Conservation (phyloP, 495 filamentous ascomycete species). For the Talaromyces wortmannii region DNA sequence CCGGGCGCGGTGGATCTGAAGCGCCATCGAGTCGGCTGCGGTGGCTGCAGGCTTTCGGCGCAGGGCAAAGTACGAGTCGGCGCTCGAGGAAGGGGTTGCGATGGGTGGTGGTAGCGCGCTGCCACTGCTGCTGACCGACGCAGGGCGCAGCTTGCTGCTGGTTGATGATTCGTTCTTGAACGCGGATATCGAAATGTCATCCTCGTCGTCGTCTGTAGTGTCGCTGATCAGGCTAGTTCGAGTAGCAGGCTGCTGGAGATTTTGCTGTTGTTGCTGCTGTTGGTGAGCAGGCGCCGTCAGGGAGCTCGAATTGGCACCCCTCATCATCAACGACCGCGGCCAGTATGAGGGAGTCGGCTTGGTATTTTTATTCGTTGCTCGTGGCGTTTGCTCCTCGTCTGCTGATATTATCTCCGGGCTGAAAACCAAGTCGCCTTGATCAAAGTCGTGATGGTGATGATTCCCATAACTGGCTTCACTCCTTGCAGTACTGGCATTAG, state of each 20-base stretch:
- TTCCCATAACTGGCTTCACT: background rate
- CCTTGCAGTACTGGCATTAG: conserved; percentile 4
- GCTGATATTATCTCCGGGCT: background rate
- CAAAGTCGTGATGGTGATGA: background rate
- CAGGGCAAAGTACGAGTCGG: conserved; percentile 62
- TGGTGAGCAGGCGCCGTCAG: background rate
- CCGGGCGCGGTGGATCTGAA: conserved; percentile 38
- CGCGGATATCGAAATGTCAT: conserved; percentile 52
- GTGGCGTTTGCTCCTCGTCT: conserved; percentile 10
- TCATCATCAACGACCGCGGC: background rate
- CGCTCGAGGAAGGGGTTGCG: conserved; percentile 44
- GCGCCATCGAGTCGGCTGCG: background rate
- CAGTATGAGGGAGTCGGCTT: background rate
- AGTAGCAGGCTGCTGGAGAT: conserved; percentile 9
- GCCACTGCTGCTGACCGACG: conserved; percentile 8
- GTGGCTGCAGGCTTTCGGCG: conserved; percentile 12
- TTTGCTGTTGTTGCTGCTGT: conserved; percentile 4
- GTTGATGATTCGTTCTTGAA: conserved; percentile 17
- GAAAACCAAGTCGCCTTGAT: background rate
- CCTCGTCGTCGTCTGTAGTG: conserved; percentile 80
- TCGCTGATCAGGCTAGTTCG: conserved; percentile 17
- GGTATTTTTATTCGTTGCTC: conserved; percentile 15
- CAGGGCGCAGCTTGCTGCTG: conserved; percentile 19
- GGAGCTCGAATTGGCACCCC: background rate
- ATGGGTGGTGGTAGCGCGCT: conserved; percentile 22